Base-by-base conservation (phyloP, 2,329 filamentous ascomycete species). In the Mycosphaerella sp. region DNA sequence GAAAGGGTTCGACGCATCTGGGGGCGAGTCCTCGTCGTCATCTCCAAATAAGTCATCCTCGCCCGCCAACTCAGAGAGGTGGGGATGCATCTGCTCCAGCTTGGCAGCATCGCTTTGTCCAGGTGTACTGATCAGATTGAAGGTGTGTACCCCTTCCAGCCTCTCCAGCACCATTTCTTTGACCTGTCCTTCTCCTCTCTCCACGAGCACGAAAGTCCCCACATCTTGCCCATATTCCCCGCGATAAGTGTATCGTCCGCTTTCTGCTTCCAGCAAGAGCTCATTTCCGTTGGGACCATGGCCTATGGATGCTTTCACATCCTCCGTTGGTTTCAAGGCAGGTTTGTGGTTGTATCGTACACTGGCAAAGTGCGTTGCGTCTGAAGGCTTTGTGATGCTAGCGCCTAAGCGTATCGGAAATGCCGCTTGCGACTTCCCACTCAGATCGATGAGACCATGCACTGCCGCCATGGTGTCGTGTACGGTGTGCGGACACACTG, bases 61-160 rank as follows among this genome's bases (percentile, higher is more conserved):
- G 2, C 59, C 58, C 27, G 55, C 55, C 16, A 59, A 56, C 18
- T 48, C 56, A 18, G 37, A 48, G 14, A 62, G 49, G 54, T 87
- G 87, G 8, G 81, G 75, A 64, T 87, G 83, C 63, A 84, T 77
- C 44, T 81, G 77, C 42, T 80, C 77, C 36, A 94, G 74, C 62
- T 78, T 80, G 27, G 79, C 78, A 47, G 77, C 70, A 59, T 87
- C 80, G 48, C 76, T 73, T 62, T 85, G 84, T 58, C 76, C 79
- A 2, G 85, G 87, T 12, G 82, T 82, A 49, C 78, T 81, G 46
- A 80, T 82, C 48, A 95, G 72, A 68, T 95, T 96, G 84, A 95
- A 90, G 63, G 88, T 84, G 70, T 95, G 86, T 35, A 84, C 83
- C n/a, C 84, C 85, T 65, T 88, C 81, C 49, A 96, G 75, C 45